Percentiles rank a stretch among this genome's conserved stretches.
These are phyloP conservation scores for Aspergillus diversus DNA, from an alignment of 495 filamentous ascomycete genomes.

Conservation along the genomic window DNA sequence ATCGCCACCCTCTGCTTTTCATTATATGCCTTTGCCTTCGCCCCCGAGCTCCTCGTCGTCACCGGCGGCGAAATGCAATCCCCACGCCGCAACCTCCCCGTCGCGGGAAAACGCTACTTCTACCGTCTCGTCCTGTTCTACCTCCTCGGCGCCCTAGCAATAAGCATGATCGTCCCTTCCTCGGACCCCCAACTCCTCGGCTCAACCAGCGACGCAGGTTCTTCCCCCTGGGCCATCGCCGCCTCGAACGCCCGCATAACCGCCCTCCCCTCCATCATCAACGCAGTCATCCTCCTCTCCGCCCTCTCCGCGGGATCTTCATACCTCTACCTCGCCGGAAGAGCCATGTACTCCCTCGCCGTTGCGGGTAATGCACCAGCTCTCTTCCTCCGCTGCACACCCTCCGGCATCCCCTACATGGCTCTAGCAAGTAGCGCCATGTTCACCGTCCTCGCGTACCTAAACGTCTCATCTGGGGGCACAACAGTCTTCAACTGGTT, in stretches of 20 bases:
- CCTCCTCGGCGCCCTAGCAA: conserved; percentile 4
- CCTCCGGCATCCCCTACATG: neutral
- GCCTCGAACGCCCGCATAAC: conserved; percentile 1
- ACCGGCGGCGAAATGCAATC: conserved; percentile 5
- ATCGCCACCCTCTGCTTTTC: conserved; percentile 5
- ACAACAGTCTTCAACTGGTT: neutral
- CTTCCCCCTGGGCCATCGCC: conserved; percentile 1
- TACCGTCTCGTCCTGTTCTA: conserved; percentile 6
- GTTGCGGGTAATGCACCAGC: neutral
- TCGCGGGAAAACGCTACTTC: neutral
- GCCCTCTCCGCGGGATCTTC: neutral
- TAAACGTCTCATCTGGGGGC: neutral
- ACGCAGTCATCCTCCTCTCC: conserved; percentile 6
- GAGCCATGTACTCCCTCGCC: conserved; percentile 1
- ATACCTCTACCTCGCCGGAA: neutral
- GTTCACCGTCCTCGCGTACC: neutral
- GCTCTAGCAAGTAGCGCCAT: neutral
- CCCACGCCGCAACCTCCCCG: conserved; percentile 6
- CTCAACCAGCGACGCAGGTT: neutral
- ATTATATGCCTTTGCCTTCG: neutral
- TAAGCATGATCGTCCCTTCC: conserved; percentile 11
- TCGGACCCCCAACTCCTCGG: neutral
- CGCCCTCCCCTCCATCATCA: conserved; percentile 10
- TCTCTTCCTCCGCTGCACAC: neutral
- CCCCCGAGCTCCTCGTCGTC: conserved; percentile 7